phyloP scores from a whole-genome alignment of 306 rosid species.

The Cyamopsis tetragonoloba region DNA sequence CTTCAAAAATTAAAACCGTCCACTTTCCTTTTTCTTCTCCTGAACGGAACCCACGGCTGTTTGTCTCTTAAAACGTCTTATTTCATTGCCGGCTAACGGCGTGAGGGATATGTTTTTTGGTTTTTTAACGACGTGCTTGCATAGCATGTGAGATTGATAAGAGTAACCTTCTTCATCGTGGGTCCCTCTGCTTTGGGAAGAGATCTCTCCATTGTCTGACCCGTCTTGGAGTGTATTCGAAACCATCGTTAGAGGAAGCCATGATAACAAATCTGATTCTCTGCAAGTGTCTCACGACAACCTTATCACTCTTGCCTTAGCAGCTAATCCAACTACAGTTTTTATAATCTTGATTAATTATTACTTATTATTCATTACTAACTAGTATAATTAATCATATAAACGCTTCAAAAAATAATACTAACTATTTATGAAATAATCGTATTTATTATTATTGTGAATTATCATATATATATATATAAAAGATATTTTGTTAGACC shows the following conservation, averaged over 20 bases:
- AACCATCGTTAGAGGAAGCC: slow-evolving; percentile 8
- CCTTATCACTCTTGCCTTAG: slow-evolving; percentile 1
- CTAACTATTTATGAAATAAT: too few relatives aligned
- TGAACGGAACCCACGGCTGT: slow-evolving; percentile 24
- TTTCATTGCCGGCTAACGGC: slow-evolving; percentile 10
- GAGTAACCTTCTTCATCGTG: not conserved
- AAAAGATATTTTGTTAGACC: too few relatives aligned
- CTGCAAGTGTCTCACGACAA: not conserved
- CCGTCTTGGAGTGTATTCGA: slow-evolving; percentile 3
- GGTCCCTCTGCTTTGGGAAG: not conserved
- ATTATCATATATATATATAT: too few relatives aligned
- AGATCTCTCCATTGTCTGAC: not conserved
- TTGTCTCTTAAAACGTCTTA: slow-evolving; percentile 1
- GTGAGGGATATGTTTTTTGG: not conserved
- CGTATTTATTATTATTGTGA: too few relatives aligned
- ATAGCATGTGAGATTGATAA: slow-evolving; percentile 16
- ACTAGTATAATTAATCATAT: too few relatives aligned
- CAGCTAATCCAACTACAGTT: not conserved
- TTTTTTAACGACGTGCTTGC: slow-evolving; percentile 3
- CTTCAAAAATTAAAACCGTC: not conserved
- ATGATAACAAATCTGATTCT: not conserved
- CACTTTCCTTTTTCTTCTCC: not conserved
- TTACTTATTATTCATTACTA: too few relatives aligned
- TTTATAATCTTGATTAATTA: not conserved
- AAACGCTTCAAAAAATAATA: too few relatives aligned